Evolutionary conservation across 1,284 basidiomycete genomes (phyloP), one percentile per base, ranked within the genome.

Genomic region (Fomitopsis pinicola): DNA sequence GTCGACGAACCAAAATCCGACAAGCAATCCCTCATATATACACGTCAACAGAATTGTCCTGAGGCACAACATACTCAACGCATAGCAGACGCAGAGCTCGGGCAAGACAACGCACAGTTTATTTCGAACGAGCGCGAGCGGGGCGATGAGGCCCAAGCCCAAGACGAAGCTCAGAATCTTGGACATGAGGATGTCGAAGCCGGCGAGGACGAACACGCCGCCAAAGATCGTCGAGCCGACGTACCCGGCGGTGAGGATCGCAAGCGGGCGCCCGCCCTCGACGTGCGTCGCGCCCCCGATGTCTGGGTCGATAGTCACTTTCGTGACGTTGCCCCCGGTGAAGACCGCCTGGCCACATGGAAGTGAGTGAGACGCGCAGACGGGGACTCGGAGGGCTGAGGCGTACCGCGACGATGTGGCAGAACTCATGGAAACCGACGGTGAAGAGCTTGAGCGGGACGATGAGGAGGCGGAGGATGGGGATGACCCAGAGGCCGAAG

Each of bases 1-100:
- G 66, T 86, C 88, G 61, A 92, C 82, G 71, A 93, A 93, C 91
- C 91, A 93, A 68, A 93, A 93, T 0, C 89, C 91, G 60, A 93
- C 80, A 35, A 93, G 77, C 30, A 93, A 74, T 17, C 81, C 89
- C 74, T 93, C 91, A 69, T 90, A 93, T 30, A 85, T 67, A 36
- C 89, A 64, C 22, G 88, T 92, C 42, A 93, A 77, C n/a, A 89
- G 59, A 66, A 93, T 91, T 42, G 91, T 93, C 66, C 91, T 93
- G 59, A 19, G 55, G 12, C 17, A 55, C 17, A 48, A 46, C 15
- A 12, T 17, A 10, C 19, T 17, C 19, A 19, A 22, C 5, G 5
- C 42, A 42, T n/a, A 10, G 61, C n/a, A 30, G 45, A 19, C 19
- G 26, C n/a, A 15, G 3, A 5, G 2, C 9, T 19, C 17, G 48